Evolutionary conservation across 495 filamentous ascomycete species (phyloP), one percentile per base, ranked within the genome.

Genomic region (Evansstolkia leycettana): DNA sequence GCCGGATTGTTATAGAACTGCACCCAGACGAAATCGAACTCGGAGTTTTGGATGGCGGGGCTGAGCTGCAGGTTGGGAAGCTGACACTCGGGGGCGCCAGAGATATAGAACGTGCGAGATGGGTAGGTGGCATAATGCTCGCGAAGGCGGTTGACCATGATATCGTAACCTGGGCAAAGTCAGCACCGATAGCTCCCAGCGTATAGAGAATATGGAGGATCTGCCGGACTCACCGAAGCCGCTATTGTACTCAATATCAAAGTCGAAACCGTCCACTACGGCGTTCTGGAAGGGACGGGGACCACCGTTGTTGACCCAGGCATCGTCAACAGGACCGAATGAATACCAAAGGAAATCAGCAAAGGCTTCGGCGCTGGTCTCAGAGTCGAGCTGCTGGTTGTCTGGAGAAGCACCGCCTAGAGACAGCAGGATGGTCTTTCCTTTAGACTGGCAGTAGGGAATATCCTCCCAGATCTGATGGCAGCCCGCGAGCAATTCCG

Each of bases 251-350:
- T 82, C 76, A 24, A 78, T 67, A 57, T 81, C 76, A 43, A 82
- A 70, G 43, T 86, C 81, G 39, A 84, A 84, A 2, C 81, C 80
- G 54, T 86, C 80, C 35, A 84, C 51, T 5, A 70, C 56, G 16
- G 70, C 68, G 18, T 64, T 44, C 7, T 69, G 67, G 44, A 84
- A 82, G 1, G 80, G 81, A 37, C 78, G 70, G 39, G 69, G 65
- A 12, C 42, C 51, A 37, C 35, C 33, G 4, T 42, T 42, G 17
- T 34, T 38, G 25, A 50, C 45, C 60, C 63, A 75, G 3, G 34
- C 28, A 13, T 51, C 43, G 0, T 57, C 58, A 6, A 43, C 34
- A 1, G 76, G 75, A 34, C 77, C 78, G 43, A 78, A 82, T 2
- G 75, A 66, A 26, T 62, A 65, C 78, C 77, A 83, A 10, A 81